These are phyloP conservation scores for Petunia hybrid DNA, from an alignment of 305 asterid species.

Conservation along the genomic window DNA sequence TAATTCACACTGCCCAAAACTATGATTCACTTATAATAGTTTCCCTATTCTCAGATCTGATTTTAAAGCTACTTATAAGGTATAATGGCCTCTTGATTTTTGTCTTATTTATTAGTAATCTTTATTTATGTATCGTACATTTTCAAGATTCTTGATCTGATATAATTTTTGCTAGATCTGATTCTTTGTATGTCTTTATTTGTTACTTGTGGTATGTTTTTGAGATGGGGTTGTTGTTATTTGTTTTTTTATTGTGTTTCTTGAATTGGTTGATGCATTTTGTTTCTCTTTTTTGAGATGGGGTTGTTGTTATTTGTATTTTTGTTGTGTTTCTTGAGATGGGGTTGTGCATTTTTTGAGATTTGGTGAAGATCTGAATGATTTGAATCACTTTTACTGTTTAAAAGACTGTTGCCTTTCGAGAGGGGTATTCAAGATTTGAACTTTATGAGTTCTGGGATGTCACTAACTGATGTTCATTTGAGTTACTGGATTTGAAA, in stretches of 20 bases:
- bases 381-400: constrained; percentile 21
- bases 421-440: no score
- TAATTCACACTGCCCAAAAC: not conserved
- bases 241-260: not conserved
- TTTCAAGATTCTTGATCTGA: no score
- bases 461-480: no score
- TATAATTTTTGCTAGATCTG: no score
- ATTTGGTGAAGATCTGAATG: constrained; percentile 7
- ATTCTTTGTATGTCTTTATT: no score
- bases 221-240: not conserved
- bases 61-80: constrained; percentile 10
- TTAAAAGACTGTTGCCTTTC: constrained; percentile 16
- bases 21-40: constrained; percentile 9
- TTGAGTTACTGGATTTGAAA: no score
- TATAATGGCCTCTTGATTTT: not conserved
- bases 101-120: not conserved
- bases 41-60: constrained; percentile 24
- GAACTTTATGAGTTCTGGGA: no score
- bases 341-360: not conserved
- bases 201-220: not conserved
- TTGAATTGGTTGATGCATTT: not conserved
- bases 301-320: not conserved
- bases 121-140: no score
- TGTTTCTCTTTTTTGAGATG: not conserved
- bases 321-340: not conserved